Percentiles rank a stretch among this genome's conserved stretches.
phyloP scores from a whole-genome alignment of 2,329 filamentous ascomycete genomes.

The Pseudogymnoascus sp. region DNA sequence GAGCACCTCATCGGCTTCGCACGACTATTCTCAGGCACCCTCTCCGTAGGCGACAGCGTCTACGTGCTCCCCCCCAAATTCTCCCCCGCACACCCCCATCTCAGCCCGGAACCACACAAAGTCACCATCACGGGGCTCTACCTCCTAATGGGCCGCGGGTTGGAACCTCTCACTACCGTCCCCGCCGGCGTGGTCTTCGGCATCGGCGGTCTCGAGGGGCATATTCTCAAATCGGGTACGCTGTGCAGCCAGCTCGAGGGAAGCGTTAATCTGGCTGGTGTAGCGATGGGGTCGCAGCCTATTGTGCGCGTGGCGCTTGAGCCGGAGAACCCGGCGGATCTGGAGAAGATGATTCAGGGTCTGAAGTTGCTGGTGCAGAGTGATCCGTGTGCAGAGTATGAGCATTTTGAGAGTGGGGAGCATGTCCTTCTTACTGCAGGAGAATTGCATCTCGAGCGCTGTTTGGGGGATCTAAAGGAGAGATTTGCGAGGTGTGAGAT shows the following conservation, averaged over 20 bases:
- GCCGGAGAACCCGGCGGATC: constrained; percentile 78
- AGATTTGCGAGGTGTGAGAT: constrained; percentile 92
- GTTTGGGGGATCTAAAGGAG: constrained; percentile 85
- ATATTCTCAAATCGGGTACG: constrained; percentile 93
- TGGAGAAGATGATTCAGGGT: constrained; percentile 91
- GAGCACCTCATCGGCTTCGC: constrained; percentile 95
- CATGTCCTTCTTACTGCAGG: constrained; percentile 92
- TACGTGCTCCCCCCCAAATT: constrained; percentile 94
- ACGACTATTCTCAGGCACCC: constrained; percentile 81
- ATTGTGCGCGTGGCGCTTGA: constrained; percentile 97
- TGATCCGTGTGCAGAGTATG: constrained; percentile 92
- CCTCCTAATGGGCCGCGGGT: constrained; percentile 86
- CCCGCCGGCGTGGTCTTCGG: constrained; percentile 94
- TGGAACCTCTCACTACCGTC: constrained; percentile 76
- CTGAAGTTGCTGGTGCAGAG: constrained; percentile 84
- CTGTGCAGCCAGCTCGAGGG: constrained; percentile 83
- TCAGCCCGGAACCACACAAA: constrained; percentile 67
- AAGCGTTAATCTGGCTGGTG: constrained; percentile 81
- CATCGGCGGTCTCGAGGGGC: constrained; percentile 83
- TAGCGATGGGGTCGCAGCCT: constrained; percentile 72
- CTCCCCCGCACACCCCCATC: constrained; percentile 69
- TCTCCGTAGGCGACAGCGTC: constrained; percentile 82
- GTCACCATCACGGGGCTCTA: constrained; percentile 84
- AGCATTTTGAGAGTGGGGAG: constrained; percentile 86
- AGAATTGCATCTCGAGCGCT: constrained; percentile 88